Evolutionary conservation across 2,329 filamentous ascomycete species (phyloP), one percentile per base, ranked within the genome.

Genomic region (Epichloe elymi): DNA sequence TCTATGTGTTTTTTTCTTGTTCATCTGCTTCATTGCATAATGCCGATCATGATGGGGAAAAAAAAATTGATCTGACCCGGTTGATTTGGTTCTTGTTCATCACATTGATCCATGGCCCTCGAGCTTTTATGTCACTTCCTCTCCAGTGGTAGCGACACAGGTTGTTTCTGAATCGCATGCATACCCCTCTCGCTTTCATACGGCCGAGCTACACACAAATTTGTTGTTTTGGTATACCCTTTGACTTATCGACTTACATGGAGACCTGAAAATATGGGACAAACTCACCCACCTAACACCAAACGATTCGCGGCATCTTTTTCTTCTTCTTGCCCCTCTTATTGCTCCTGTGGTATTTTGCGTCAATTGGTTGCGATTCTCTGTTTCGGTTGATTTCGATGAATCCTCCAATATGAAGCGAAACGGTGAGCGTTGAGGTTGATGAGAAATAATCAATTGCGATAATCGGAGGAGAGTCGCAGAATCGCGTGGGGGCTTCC

Each of bases 151-250:
- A 37, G 46, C 42, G 41, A 46, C 37, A 17, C 12, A 37, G 26
- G 39, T 39, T 48, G 45, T 40, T 49, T 36, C 17, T 43, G 33
- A 19, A 49, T 38, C 19, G 20, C 39, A 43, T 47, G 19, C 36
- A 48, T 51, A 43, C 23, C n/a, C 11, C 6, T 42, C 17, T 44
- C 39, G 23, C 48, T 36, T 44, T 37, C 35, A 40, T 37, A n/a
- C 36, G 38, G 36, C 36, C 46, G 17, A 49, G 38, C 30, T 26
- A 42, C n/a, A 41, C 42, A 41, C 42, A n/a, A 30, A 20, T 53
- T 48, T 42, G 47, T 53, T 56, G 47, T 57, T 43, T 61, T 58
- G 54, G 59, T 60, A 63, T 64, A 54, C 53, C 64, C 61, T 58
- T 57, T 51, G 35, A 46, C 50, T 48, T 36, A 46, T 49, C 46